These are phyloP conservation scores for Peronosclerospora sorghi DNA, from an alignment of 352 stramenopile genomes.

Conservation along the genomic window DNA sequence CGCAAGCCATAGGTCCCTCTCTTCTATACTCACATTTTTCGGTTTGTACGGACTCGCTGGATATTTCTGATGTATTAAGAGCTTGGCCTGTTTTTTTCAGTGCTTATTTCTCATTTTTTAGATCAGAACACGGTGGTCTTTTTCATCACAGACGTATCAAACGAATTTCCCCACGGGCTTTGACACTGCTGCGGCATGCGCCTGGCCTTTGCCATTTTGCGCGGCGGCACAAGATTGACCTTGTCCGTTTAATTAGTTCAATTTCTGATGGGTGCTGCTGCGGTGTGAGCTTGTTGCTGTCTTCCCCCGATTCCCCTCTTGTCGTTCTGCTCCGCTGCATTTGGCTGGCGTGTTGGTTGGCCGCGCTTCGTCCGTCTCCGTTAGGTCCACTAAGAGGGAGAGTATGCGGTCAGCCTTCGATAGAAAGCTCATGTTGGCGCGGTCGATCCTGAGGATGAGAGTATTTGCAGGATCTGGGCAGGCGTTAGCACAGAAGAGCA, in stretches of 20 bases:
- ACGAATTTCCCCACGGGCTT: too few species aligned
- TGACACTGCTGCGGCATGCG: too few species aligned
- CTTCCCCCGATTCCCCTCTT: neutral
- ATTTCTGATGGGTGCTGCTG: neutral
- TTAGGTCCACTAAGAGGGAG: neutral
- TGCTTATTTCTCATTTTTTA: neutral
- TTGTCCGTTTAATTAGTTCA: neutral
- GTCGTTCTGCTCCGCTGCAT: neutral
- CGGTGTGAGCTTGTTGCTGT: neutral
- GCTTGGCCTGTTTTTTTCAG: conserved; percentile 1
- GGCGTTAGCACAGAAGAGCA: conserved; percentile 4
- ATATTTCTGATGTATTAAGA: neutral
- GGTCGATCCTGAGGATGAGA: neutral
- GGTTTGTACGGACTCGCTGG: neutral
- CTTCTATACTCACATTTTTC: too few species aligned
- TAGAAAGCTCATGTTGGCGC: neutral
- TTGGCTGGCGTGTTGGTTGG: neutral
- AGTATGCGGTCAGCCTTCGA: neutral
- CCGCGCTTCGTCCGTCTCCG: neutral
- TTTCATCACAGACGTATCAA: conserved; percentile 8
- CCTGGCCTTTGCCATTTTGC: neutral
- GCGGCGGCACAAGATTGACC: neutral
- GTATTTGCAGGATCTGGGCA: neutral
- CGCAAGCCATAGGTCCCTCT: too few species aligned
- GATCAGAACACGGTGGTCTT: conserved; percentile 3